These are phyloP conservation scores for Fusarium setosum DNA, from an alignment of 2,329 filamentous ascomycete species.

Conservation along the genomic window DNA sequence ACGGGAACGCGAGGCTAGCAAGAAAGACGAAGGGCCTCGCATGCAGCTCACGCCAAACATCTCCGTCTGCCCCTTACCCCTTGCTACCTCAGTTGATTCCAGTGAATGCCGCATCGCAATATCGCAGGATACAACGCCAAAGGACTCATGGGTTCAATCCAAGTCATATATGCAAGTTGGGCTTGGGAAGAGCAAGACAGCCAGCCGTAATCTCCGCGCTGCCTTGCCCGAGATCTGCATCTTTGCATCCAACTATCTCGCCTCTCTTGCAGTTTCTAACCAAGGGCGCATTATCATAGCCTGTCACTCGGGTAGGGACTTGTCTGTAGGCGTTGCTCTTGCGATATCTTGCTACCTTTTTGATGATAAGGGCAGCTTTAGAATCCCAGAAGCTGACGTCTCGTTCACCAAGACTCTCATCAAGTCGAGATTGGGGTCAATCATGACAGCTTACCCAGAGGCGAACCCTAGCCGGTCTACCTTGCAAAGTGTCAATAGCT, in stretches of 20 bases:
- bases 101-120: slow-evolving; percentile 57
- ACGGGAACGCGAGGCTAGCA: slow-evolving; percentile 33
- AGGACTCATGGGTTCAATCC: slow-evolving; percentile 54
- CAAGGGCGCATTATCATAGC: slow-evolving; percentile 64
- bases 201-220: slow-evolving; percentile 83
- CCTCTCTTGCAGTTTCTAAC: neutral
- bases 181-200: slow-evolving; percentile 78
- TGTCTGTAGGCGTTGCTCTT: slow-evolving; percentile 82
- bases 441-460: slow-evolving; percentile 81
- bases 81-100: slow-evolving; percentile 22
- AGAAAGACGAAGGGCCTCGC: slow-evolving; percentile 12
- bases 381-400: slow-evolving; percentile 35
- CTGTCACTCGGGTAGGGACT: slow-evolving; percentile 82
- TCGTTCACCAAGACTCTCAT: slow-evolving; percentile 80
- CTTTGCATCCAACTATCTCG: slow-evolving; percentile 61
- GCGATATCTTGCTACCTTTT: slow-evolving; percentile 81
- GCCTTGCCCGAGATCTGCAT: slow-evolving; percentile 72
- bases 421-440: slow-evolving; percentile 80
- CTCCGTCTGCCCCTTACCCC: slow-evolving; percentile 51
- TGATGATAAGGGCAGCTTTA: slow-evolving; percentile 67
- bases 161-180: slow-evolving; percentile 65
- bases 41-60: slow-evolving; percentile 51
- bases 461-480: slow-evolving; percentile 88
- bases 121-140: slow-evolving; percentile 54
- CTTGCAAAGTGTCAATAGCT: slow-evolving; percentile 91